These are phyloP conservation scores for Xylaria curta DNA, from an alignment of 495 filamentous ascomycete genomes.

Conservation along the genomic window DNA sequence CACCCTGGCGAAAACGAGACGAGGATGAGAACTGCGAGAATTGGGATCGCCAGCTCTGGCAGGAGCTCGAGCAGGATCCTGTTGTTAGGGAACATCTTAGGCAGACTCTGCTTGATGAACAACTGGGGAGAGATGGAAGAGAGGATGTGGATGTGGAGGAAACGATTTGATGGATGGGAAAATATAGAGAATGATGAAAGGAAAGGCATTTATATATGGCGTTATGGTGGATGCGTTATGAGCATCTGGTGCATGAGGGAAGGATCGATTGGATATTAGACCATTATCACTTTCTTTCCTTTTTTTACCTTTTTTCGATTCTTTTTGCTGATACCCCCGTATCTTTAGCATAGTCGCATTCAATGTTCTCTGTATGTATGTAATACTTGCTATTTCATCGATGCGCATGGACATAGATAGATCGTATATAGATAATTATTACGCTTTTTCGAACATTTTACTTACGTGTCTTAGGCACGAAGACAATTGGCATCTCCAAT, in stretches of 20 bases:
- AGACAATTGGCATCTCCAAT: no score
- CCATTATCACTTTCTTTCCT: neutral
- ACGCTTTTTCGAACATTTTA: no score
- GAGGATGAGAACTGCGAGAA: constrained; percentile 43
- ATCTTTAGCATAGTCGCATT: neutral
- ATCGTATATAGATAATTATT: no score
- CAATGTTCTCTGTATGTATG: no score
- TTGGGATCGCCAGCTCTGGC: constrained; percentile 55
- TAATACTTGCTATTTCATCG: neutral
- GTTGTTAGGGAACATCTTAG: constrained; percentile 33
- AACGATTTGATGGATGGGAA: neutral
- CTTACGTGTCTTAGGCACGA: no score
- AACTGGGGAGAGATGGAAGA: constrained; percentile 1
- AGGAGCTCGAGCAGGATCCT: constrained; percentile 52
- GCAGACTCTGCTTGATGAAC: constrained; percentile 1
- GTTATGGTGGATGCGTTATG: constrained; percentile 3
- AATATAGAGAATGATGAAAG: neutral
- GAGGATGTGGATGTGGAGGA: constrained; percentile 4
- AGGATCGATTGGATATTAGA: neutral
- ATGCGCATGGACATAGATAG: no score
- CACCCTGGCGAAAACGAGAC: constrained; percentile 31
- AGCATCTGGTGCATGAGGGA: neutral
- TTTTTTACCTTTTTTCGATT: neutral
- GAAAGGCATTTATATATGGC: constrained; percentile 12
- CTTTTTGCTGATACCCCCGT: constrained; percentile 9